phyloP scores from a whole-genome alignment of 805 yeast genomes.

The Ascoidea asiatica region DNA sequence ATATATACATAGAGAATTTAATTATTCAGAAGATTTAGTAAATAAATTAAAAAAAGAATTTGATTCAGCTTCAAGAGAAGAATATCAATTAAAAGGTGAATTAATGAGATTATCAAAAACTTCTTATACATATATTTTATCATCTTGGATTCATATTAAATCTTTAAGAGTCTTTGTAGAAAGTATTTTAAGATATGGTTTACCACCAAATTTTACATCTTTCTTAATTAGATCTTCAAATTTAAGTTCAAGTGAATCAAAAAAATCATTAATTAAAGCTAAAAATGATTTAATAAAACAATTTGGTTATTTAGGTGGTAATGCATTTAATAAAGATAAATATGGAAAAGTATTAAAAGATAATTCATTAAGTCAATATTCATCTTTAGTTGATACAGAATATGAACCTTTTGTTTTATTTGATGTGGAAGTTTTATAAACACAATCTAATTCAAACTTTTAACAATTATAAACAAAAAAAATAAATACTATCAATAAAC shows the following conservation, averaged over 20 bases:
- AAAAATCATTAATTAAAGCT: constrained; percentile 34
- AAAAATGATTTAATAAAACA: constrained; percentile 58
- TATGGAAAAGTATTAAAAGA: constrained; percentile 55
- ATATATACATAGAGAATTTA: constrained; percentile 88
- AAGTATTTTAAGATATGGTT: constrained; percentile 87
- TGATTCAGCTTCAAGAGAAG: constrained; percentile 60
- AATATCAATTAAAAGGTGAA: constrained; percentile 62
- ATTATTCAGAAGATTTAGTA: constrained; percentile 66
- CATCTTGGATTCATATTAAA: constrained; percentile 85
- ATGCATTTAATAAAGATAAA: constrained; percentile 60
- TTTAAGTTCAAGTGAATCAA: constrained; percentile 29
- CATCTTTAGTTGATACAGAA: constrained; percentile 85
- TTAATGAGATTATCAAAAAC: constrained; percentile 72
- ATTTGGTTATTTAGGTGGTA: constrained; percentile 87
- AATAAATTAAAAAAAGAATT: constrained; percentile 68
- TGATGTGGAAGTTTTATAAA: constrained; percentile 29
- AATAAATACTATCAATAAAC: no score
- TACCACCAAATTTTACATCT: constrained; percentile 80
- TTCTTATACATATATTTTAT: constrained; percentile 77
- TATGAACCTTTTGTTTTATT: constrained; percentile 94
- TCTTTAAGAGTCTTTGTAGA: constrained; percentile 83
- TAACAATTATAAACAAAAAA: no score
- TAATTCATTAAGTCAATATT: constrained; percentile 65
- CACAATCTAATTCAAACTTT: neutral
- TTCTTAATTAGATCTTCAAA: constrained; percentile 30